Evolutionary conservation across 2,329 filamentous ascomycete species (phyloP).

Genomic region (Tolypocladium guangdongense): DNA sequence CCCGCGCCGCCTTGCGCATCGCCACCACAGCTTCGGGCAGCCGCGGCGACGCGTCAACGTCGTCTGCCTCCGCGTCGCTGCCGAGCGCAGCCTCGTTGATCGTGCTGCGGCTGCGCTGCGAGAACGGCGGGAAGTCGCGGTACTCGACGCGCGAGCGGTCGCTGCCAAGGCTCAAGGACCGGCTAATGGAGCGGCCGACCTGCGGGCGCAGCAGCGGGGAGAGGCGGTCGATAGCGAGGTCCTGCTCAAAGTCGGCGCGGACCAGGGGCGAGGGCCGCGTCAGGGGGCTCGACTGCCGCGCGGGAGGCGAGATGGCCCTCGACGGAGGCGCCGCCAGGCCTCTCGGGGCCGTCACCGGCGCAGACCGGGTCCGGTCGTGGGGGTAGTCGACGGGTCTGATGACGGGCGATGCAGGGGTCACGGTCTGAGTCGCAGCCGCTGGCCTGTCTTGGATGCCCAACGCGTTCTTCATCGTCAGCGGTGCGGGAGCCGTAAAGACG

Average conservation of each 20-base stretch:
- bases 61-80: conserved; percentile 13
- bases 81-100: conserved; percentile 7
- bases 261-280: conserved; percentile 21
- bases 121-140: conserved; percentile 24
- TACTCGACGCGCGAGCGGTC: conserved; percentile 19
- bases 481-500: conserved; percentile 2
- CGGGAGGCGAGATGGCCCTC: conserved; percentile 15
- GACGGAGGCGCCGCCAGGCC: conserved; percentile 12
- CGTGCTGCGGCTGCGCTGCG: conserved; percentile 21
- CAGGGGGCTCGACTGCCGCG: conserved; percentile 17
- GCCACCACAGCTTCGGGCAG: conserved; percentile 23
- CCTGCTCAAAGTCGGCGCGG: conserved; percentile 25
- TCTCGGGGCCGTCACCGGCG: neutral
- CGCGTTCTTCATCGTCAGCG: conserved; percentile 16
- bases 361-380: neutral
- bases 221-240: conserved; percentile 25
- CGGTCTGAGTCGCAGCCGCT: conserved; percentile 3
- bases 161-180: conserved; percentile 23
- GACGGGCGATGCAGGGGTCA: conserved; percentile 19
- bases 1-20: conserved; percentile 14
- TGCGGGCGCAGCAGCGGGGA: conserved; percentile 22
- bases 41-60: conserved; percentile 17
- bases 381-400: conserved; percentile 16
- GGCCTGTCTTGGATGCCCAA: conserved; percentile 21
- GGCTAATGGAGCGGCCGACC: conserved; percentile 19